Conservation (phyloP, 2,329 filamentous ascomycete species). For the Sarocladiaceae sp. region DNA sequence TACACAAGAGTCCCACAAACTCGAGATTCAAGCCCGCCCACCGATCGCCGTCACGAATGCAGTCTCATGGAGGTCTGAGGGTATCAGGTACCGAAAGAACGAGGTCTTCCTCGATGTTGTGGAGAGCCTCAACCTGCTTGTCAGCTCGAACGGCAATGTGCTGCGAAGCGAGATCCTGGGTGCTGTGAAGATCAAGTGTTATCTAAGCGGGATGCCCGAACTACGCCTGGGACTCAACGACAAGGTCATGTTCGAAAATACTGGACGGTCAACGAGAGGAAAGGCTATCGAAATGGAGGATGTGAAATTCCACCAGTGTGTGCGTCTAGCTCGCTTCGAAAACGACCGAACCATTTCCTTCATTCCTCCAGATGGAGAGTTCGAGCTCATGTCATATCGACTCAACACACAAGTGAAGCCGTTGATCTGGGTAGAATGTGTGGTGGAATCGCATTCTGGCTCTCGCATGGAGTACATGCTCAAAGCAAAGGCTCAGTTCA, state of each 20-base stretch:
- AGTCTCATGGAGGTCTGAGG: slow-evolving; percentile 96
- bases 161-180: slow-evolving; percentile 94
- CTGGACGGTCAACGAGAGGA: slow-evolving; percentile 85
- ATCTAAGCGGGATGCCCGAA: slow-evolving; percentile 97
- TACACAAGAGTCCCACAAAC: slow-evolving; percentile 97
- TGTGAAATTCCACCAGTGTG: slow-evolving; percentile 99
- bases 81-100: slow-evolving; percentile 98
- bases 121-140: slow-evolving; percentile 92
- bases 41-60: slow-evolving; percentile 98
- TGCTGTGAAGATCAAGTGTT: slow-evolving; percentile 99
- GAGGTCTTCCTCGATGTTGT: slow-evolving; percentile 98
- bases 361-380: slow-evolving; percentile 96
- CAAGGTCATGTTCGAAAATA: slow-evolving; percentile 99
- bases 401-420: slow-evolving; percentile 98
- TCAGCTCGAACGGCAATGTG: slow-evolving; percentile 91
- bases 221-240: slow-evolving; percentile 91
- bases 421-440: slow-evolving; percentile 96
- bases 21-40: slow-evolving; percentile 91
- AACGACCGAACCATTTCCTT: slow-evolving; percentile 99
- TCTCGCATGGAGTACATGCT: slow-evolving; percentile 98
- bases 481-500: slow-evolving; percentile 97
- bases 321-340: slow-evolving; percentile 91
- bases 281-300: slow-evolving; percentile 99
- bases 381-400: slow-evolving; percentile 98
- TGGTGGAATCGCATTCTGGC: slow-evolving; percentile 93